Percentiles rank a stretch among this genome's conserved stretches.
Conservation (phyloP, 2,329 filamentous ascomycete species). For the Exutisphaerella laricina region DNA sequence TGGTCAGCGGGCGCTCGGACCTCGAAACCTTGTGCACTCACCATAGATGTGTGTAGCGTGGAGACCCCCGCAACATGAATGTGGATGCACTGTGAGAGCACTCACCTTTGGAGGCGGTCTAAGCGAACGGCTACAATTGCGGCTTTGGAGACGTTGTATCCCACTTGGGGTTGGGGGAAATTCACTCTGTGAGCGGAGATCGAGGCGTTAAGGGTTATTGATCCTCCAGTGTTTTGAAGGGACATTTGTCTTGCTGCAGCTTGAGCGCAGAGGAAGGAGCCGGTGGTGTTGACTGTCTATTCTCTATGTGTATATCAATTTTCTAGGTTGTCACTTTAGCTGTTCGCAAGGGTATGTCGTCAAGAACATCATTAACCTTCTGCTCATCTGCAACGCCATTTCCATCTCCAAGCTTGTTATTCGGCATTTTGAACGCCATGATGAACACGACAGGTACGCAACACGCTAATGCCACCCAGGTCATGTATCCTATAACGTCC, state of each 20-base stretch:
- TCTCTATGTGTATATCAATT: too few relatives aligned
- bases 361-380: not conserved
- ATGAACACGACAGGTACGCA: constrained; percentile 10
- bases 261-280: constrained; percentile 64
- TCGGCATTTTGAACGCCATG: constrained; percentile 14
- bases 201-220: constrained; percentile 61
- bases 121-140: constrained; percentile 59
- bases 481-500: constrained; percentile 22
- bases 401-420: constrained; percentile 9
- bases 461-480: constrained; percentile 13
- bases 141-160: constrained; percentile 69
- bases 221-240: constrained; percentile 47
- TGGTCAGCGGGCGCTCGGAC: too few relatives aligned
- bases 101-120: too few relatives aligned
- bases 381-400: not conserved
- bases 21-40: too few relatives aligned
- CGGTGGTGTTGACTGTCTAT: constrained; percentile 71
- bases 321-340: not conserved
- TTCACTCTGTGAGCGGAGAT: constrained; percentile 66
- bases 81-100: too few relatives aligned
- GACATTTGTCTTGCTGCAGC: constrained; percentile 56
- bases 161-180: constrained; percentile 64
- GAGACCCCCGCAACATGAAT: too few relatives aligned
- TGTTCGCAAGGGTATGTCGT: not conserved
- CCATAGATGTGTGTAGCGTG: too few relatives aligned